Evolutionary conservation across 2,329 filamentous ascomycete genomes (phyloP).

Genomic region (Colletotrichum cereale): DNA sequence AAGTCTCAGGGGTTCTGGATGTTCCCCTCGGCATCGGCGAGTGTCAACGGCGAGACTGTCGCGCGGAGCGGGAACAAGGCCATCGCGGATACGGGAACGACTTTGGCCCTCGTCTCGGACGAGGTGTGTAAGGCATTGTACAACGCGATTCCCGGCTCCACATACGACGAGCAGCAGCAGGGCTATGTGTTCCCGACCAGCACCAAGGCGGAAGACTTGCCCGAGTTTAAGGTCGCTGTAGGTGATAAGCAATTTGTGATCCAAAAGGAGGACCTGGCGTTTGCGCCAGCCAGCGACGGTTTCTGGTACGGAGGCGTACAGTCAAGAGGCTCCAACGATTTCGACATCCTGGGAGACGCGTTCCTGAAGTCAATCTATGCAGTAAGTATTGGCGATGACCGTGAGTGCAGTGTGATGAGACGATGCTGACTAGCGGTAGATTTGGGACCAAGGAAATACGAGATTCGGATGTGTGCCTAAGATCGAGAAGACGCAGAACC

Average conservation of each 20-base stretch:
- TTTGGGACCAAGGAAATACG: constrained; percentile 37
- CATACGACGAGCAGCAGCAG: constrained; percentile 42
- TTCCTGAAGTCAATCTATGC: constrained; percentile 38
- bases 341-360: constrained; percentile 34
- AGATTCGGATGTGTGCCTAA: constrained; percentile 36
- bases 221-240: constrained; percentile 66
- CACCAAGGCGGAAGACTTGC: constrained; percentile 48
- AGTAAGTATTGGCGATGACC: constrained; percentile 3
- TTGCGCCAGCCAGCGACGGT: constrained; percentile 27
- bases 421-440: constrained; percentile 20
- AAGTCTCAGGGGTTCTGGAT: constrained; percentile 77
- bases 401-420: neutral
- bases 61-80: constrained; percentile 58
- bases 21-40: constrained; percentile 68
- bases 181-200: constrained; percentile 58
- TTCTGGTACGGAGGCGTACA: constrained; percentile 38
- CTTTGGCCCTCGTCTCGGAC: constrained; percentile 64
- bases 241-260: constrained; percentile 60
- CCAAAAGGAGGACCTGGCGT: constrained; percentile 35
- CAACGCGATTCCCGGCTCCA: constrained; percentile 43
- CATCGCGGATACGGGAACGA: constrained; percentile 72
- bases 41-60: constrained; percentile 59
- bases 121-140: constrained; percentile 45
- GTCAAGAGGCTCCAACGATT: constrained; percentile 32
- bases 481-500: constrained; percentile 34